Conservation (phyloP, 208 protist genomes). For the Naegleria gruberi region DNA sequence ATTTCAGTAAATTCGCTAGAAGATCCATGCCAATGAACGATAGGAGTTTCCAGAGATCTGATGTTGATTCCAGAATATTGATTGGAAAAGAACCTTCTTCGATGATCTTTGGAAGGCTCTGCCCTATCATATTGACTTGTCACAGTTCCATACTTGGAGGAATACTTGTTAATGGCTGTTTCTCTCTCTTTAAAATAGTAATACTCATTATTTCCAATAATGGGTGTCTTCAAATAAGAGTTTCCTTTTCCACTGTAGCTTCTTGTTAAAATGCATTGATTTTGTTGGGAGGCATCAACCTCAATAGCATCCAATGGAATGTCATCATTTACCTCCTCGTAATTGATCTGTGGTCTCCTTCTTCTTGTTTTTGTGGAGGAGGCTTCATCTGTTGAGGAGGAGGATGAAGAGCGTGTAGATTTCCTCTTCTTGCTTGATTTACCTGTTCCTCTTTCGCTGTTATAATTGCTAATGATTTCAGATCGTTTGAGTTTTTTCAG, state of each 20-base stretch:
- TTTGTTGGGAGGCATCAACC: no score
- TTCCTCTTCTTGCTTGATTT: not conserved
- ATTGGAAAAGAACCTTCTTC: no score
- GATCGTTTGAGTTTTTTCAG: not conserved
- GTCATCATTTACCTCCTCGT: not conserved
- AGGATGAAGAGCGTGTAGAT: not conserved
- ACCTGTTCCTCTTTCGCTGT: no score
- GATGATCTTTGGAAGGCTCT: no score
- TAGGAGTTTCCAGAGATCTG: no score
- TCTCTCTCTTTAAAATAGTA: not conserved
- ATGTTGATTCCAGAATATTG: no score
- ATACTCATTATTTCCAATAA: not conserved
- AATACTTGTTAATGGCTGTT: not conserved
- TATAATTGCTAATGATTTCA: not conserved
- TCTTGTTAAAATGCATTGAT: not conserved
- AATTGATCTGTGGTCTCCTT: not conserved
- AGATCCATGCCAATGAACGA: not conserved
- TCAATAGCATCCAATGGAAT: not conserved
- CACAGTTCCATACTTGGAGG: not conserved
- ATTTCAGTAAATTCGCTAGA: not conserved
- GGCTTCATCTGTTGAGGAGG: not conserved
- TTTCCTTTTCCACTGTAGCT: not conserved
- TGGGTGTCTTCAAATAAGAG: not conserved
- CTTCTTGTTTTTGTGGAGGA: not conserved
- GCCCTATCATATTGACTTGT: not conserved